Evolutionary conservation across 1,284 basidiomycete species (phyloP), one percentile per base, ranked within the genome.

Genomic region (Austroboletus niveus): DNA sequence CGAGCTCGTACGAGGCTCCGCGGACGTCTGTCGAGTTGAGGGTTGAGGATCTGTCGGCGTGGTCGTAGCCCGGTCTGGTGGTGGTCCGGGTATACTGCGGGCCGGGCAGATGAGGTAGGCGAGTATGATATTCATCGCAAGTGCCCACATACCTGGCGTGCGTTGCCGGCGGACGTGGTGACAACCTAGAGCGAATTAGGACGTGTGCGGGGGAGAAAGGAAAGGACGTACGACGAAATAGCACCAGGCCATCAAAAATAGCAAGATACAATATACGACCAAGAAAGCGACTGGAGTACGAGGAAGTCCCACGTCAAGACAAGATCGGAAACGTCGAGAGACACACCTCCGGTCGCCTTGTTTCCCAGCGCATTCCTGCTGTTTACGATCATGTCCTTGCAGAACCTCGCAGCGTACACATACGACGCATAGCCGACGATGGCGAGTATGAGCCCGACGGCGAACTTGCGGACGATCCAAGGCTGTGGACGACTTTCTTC

Each of bases 391-490:
- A 83, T 80, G 4, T 81, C 78, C n/a, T 74, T 73, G 58, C 81
- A 85, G 11, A 85, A 70, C 47, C 79, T 60, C 1, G 75, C 85
- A 6, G 83, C 73, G 54, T 82, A 80, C 8, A 87, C 84, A 61
- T 87, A 87, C 56, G 73, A 72, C 10, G 75, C 57, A 58, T 79
- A 81, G 7, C 58, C 74, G 15, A 73, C 69, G 52, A 81, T 66
- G 9, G 60, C 73, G 11, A 72, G 15, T 2, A 72, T 68, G 31
- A 82, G 52, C 22, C 60, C 72, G 31, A 82, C 62, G n/a, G 77
- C 57, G 46, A 79, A 47, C 65, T 82, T 82, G 64, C 72, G 76
- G 8, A 71, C 62, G 44, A 80, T 62, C 80, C 80, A 82, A 15
- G 79, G 74, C 27, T 77, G 78, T 14, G 54, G 65, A 49, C 48